Percentiles rank a stretch among this genome's conserved stretches.
Conservation (phyloP, 2,329 filamentous ascomycete species). For the Xenoacremonium recifei region DNA sequence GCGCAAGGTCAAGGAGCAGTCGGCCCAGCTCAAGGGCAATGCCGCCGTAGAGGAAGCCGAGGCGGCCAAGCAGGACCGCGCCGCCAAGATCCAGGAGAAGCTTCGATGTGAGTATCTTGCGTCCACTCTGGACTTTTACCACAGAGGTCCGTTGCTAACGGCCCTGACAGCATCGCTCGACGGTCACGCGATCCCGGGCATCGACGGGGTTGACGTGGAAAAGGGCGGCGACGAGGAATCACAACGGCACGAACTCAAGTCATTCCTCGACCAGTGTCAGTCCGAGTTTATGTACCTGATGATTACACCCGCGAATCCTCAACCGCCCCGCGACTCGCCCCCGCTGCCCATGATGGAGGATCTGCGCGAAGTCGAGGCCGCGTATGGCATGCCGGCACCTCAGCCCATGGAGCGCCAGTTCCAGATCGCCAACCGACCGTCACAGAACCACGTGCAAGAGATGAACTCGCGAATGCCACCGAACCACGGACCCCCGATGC, state of each 20-base stretch:
- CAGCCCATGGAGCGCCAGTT: constrained; percentile 42
- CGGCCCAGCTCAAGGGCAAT: constrained; percentile 62
- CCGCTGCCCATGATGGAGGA: constrained; percentile 59
- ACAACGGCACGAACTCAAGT: constrained; percentile 54
- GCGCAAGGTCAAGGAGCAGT: constrained; percentile 80
- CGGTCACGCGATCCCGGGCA: constrained; percentile 41
- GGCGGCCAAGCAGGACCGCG: constrained; percentile 51
- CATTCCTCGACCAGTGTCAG: constrained; percentile 63
- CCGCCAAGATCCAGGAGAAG: constrained; percentile 55
- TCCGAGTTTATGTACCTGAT: constrained; percentile 67
- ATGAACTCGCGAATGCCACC: constrained; percentile 52
- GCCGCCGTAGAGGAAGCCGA: constrained; percentile 35
- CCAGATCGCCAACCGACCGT: constrained; percentile 39
- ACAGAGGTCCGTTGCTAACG: constrained; percentile 10
- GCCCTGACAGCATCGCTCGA: constrained; percentile 39
- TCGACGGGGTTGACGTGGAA: constrained; percentile 47
- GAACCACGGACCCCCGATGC: constrained; percentile 59
- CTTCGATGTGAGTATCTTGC: constrained; percentile 44
- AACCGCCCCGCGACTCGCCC: constrained; percentile 62
- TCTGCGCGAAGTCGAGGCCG: constrained; percentile 53
- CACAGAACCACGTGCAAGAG: constrained; percentile 58
- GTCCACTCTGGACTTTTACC: constrained; percentile 10
- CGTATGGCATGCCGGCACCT: constrained; percentile 42
- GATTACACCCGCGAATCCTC: constrained; percentile 64
- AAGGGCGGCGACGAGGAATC: constrained; percentile 47